Evolutionary conservation across 2,329 filamentous ascomycete species (phyloP), one percentile per base, ranked within the genome.

Genomic region (Fusarium veterinarium): DNA sequence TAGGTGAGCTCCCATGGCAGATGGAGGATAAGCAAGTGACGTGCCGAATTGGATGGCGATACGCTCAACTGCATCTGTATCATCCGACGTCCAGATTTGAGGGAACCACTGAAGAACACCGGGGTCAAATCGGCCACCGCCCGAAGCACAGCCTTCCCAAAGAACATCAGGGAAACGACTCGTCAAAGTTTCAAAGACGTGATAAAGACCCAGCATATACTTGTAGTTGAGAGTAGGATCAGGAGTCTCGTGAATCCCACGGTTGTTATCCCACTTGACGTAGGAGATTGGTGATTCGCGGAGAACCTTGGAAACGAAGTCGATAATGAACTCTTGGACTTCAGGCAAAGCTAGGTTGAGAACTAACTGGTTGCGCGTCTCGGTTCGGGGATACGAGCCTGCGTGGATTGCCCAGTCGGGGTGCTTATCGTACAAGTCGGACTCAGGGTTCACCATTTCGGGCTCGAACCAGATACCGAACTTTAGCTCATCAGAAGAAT

Each of bases 381-480:
- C 80, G 0, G 86, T 91, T 28, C 89, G 85, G 2, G 87, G 84
- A 73, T 92, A 89, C 0, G 82, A 78, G 5, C 87, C 88, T 0
- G 89, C 86, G 61, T 90, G 86, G 45, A 92, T 76, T 3, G 84
- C 89, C 90, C 90, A 92, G 63, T 92, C 89, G 0, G 90, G 90
- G 68, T 92, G 90, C 41, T 88, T 81, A 1, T 84, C 76, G 76
- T 92, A 92, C 8, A 92, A 81, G 3, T 83, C 86, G 0, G 90
- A 92, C 52, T 89, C 87, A 0, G 87, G 87, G 59, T 89, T 91
- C 38, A 91, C 87, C 91, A 92, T 92, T 73, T 92, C 90, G 0
- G 90, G 90, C 77, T 92, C 91, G 6, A 92, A 84, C 90, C 90
- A 92, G 12, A 92, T 84, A 30, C 90, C 90, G 68, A 92, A 92